phyloP scores from a whole-genome alignment of 768 basidiomycete species.

The Boletus insuetus region DNA sequence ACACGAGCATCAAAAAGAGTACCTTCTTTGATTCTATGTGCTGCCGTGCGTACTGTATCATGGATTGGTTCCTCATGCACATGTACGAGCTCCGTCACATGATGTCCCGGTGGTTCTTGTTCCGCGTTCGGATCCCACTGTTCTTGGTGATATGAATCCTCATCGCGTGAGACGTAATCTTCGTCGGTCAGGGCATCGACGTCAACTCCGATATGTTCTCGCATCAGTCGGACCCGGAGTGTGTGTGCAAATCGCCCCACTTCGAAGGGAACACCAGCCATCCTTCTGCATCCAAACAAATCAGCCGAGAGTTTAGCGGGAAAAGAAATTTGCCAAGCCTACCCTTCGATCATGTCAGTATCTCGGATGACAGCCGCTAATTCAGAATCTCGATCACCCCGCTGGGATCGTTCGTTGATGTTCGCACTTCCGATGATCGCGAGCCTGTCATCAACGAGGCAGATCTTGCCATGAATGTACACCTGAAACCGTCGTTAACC shows the following conservation, averaged over 20 bases:
- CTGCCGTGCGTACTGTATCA: conserved; percentile 34
- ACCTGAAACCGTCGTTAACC: conserved; percentile 44
- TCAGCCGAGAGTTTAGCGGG: background rate
- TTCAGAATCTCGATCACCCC: conserved; percentile 97
- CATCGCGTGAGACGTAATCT: conserved; percentile 55
- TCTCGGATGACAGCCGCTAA: conserved; percentile 90
- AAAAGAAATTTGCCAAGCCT: conserved; percentile 21
- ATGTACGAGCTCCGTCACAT: conserved; percentile 43
- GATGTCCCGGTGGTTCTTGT: conserved; percentile 47
- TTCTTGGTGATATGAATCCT: conserved; percentile 46
- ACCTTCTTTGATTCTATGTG: conserved; percentile 53
- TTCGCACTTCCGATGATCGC: conserved; percentile 96
- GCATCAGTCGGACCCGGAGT: conserved; percentile 90
- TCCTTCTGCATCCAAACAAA: conserved; percentile 51
- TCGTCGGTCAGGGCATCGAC: conserved; percentile 86
- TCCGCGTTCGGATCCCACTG: conserved; percentile 75
- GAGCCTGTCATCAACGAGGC: conserved; percentile 91
- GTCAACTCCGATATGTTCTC: conserved; percentile 94
- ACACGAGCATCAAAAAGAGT: background rate
- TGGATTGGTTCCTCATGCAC: conserved; percentile 34
- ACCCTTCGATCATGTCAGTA: conserved; percentile 96
- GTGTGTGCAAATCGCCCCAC: conserved; percentile 97
- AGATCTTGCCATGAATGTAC: conserved; percentile 74
- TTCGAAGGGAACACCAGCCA: conserved; percentile 93
- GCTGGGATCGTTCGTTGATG: conserved; percentile 94